Conservation (phyloP, 2,329 filamentous ascomycete species). For the Fusarium duplospermum region DNA sequence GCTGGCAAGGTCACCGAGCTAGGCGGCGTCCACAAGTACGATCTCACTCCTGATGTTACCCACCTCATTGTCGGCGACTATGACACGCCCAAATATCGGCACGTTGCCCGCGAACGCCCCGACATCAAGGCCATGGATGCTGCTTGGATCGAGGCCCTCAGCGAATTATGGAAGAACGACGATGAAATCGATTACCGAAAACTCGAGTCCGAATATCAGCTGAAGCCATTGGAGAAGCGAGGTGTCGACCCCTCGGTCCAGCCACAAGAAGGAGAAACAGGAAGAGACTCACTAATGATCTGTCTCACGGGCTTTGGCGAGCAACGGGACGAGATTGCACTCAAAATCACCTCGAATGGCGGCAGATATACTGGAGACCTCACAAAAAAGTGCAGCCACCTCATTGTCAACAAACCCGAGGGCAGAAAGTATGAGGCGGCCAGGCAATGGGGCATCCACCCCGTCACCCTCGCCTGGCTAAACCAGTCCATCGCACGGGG, state of each 20-base stretch:
- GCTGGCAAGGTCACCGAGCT: slow-evolving; percentile 78
- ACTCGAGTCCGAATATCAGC: slow-evolving; percentile 74
- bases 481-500: slow-evolving; percentile 83
- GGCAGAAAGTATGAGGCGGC: slow-evolving; percentile 93
- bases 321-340: slow-evolving; percentile 76
- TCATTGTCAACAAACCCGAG: slow-evolving; percentile 81
- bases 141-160: slow-evolving; percentile 86
- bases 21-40: slow-evolving; percentile 87
- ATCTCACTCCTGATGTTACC: slow-evolving; percentile 95
- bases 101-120: slow-evolving; percentile 88
- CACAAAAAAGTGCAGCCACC: slow-evolving; percentile 85
- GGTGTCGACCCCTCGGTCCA: slow-evolving; percentile 54
- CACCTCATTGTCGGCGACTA: slow-evolving; percentile 92
- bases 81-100: slow-evolving; percentile 93
- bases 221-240: slow-evolving; percentile 71
- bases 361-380: slow-evolving; percentile 90
- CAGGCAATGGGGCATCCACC: slow-evolving; percentile 81
- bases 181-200: slow-evolving; percentile 78
- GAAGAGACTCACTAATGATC: slow-evolving; percentile 59
- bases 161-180: slow-evolving; percentile 83
- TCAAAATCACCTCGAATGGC: slow-evolving; percentile 75
- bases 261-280: slow-evolving; percentile 31
- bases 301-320: slow-evolving; percentile 71
- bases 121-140: slow-evolving; percentile 86
- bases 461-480: slow-evolving; percentile 88